These are phyloP conservation scores for Beauveria pseudobassiana DNA, from an alignment of 2,329 filamentous ascomycete species.

Conservation along the genomic window DNA sequence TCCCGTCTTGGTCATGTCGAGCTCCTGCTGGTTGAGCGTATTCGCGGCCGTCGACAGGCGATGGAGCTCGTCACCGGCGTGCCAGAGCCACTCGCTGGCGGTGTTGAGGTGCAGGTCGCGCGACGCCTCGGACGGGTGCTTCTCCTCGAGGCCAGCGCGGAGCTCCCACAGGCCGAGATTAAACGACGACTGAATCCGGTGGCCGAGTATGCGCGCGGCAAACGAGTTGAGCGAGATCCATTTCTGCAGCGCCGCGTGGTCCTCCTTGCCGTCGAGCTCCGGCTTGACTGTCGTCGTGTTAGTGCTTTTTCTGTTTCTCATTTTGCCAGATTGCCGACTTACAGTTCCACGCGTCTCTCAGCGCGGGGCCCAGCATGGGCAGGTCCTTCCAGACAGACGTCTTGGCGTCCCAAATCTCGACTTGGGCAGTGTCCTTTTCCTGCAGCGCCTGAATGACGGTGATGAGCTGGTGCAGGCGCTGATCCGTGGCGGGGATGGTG, in stretches of 20 bases:
- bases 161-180: constrained; percentile 25
- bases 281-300: constrained; percentile 16
- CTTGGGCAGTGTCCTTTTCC: constrained; percentile 16
- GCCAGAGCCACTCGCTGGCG: constrained; percentile 22
- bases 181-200: constrained; percentile 16
- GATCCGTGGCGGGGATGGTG: constrained; percentile 21
- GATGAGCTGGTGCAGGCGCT: constrained; percentile 19
- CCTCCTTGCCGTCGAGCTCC: constrained; percentile 18
- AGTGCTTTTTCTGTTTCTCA: neutral
- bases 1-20: constrained; percentile 17
- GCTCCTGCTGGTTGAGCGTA: constrained; percentile 16
- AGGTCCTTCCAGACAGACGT: constrained; percentile 22
- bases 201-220: constrained; percentile 23
- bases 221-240: constrained; percentile 29
- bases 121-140: constrained; percentile 10
- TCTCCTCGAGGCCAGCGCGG: constrained; percentile 23
- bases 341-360: constrained; percentile 25
- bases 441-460: constrained; percentile 18
- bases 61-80: constrained; percentile 22
- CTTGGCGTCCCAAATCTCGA: constrained; percentile 22
- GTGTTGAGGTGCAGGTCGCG: constrained; percentile 8
- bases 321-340: constrained; percentile 6
- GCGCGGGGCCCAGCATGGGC: constrained; percentile 23
- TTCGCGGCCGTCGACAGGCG: constrained; percentile 12
- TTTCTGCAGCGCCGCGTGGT: constrained; percentile 15